Percentiles rank a stretch among this genome's conserved stretches.
Conservation (phyloP, 2,329 filamentous ascomycete species). For the Fusarium sterilihyphosum region DNA sequence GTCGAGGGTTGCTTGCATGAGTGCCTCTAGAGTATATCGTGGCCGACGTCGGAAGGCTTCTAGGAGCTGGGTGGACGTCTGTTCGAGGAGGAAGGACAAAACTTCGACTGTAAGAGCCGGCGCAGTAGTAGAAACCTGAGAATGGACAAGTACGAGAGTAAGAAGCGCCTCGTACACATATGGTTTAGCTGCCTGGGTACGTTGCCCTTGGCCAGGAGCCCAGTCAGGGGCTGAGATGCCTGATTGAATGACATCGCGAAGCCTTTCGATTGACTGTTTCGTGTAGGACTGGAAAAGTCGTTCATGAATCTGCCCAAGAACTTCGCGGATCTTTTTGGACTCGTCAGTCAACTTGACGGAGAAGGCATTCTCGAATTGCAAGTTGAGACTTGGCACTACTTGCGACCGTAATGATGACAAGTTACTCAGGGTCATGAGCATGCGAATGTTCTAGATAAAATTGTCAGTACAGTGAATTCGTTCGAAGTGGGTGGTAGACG, state of each 20-base stretch:
- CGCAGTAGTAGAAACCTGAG: slow-evolving; percentile 84
- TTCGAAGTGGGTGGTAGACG: neutral
- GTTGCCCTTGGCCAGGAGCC: slow-evolving; percentile 66
- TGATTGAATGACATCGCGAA: slow-evolving; percentile 75
- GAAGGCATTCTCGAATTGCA: slow-evolving; percentile 93
- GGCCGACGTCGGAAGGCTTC: slow-evolving; percentile 76
- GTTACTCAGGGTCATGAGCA: slow-evolving; percentile 94
- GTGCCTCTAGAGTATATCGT: slow-evolving; percentile 78
- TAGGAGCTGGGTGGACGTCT: slow-evolving; percentile 82
- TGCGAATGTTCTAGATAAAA: slow-evolving; percentile 78
- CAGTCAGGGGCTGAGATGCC: slow-evolving; percentile 79
- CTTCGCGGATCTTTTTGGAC: slow-evolving; percentile 89
- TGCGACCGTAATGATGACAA: slow-evolving; percentile 83
- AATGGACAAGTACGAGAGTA: slow-evolving; percentile 88
- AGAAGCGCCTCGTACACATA: slow-evolving; percentile 93
- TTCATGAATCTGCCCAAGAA: slow-evolving; percentile 88
- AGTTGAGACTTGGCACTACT: slow-evolving; percentile 86
- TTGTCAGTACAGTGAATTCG: slow-evolving; percentile 36
- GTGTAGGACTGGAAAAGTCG: slow-evolving; percentile 95
- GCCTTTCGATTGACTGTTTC: slow-evolving; percentile 73
- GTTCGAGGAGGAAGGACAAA: slow-evolving; percentile 86
- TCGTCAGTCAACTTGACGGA: slow-evolving; percentile 95
- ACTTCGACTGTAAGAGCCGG: slow-evolving; percentile 81
- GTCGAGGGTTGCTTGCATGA: slow-evolving; percentile 97
- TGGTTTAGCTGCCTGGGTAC: slow-evolving; percentile 79